Percentiles rank a stretch among this genome's conserved stretches.
Evolutionary conservation across 768 basidiomycete genomes (phyloP).

Genomic region (Agrocybe chaxingu): DNA sequence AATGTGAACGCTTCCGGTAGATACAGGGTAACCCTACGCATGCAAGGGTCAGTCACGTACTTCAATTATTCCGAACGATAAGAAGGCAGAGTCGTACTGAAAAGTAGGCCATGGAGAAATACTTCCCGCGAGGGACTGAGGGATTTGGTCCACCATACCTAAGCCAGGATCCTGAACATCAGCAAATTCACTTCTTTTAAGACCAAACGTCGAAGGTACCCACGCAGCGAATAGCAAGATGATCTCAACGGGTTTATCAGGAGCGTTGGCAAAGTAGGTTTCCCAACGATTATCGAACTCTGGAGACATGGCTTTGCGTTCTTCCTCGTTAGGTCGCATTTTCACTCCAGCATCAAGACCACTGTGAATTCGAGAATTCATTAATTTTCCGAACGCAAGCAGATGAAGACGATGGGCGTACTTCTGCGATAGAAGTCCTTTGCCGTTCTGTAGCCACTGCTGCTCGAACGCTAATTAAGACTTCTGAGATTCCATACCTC

Average conservation of each 20-base stretch:
- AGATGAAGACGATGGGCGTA: constrained; percentile 19
- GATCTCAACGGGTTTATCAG: constrained; percentile 56
- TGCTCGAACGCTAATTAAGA: constrained; percentile 16
- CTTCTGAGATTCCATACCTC: neutral
- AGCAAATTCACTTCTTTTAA: neutral
- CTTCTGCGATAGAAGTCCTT: constrained; percentile 55
- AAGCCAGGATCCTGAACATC: neutral
- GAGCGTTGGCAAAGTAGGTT: constrained; percentile 43
- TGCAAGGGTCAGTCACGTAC: neutral
- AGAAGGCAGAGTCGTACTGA: constrained; percentile 8
- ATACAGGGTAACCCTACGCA: constrained; percentile 41
- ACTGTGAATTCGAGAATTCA: constrained; percentile 23
- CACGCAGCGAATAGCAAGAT: constrained; percentile 40
- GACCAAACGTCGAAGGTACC: constrained; percentile 6
- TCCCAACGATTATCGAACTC: constrained; percentile 50
- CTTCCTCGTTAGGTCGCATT: constrained; percentile 46
- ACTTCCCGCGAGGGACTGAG: constrained; percentile 17
- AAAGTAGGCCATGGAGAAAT: constrained; percentile 17
- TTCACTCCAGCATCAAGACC: constrained; percentile 55
- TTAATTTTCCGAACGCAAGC: neutral
- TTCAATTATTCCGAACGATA: neutral
- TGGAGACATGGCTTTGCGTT: constrained; percentile 47
- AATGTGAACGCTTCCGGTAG: constrained; percentile 48
- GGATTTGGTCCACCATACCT: constrained; percentile 19
- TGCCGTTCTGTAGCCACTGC: constrained; percentile 34